Evolutionary conservation across 2,329 filamentous ascomycete species (phyloP), one percentile per base, ranked within the genome.

Genomic region (Truncatella angustata): DNA sequence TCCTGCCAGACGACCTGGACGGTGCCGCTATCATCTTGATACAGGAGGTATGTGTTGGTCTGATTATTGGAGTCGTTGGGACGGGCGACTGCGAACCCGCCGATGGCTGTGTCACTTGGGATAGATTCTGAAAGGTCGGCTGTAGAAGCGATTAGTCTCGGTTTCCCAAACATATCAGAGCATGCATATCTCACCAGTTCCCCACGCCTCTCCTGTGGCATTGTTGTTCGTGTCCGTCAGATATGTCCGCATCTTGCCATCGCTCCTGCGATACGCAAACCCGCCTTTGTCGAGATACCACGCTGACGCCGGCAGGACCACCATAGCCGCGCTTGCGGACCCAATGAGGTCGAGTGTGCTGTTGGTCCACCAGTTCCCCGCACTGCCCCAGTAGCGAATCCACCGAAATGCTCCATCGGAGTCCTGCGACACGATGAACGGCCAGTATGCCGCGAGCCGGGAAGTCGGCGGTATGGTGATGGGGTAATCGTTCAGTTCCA

Each of bases 1-100:
- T 59, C 59, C 47, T 61, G 59, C 57, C 57, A 61, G 7, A 61
- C 48, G 3, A 60, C 50, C 26, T 59, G 54, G 47, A 61, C 54
- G 24, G 9, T 39, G 12, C 51, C 57, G 36, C 53, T 49, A 4
- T 53, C 36, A 18, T 59, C 58, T 30, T 59, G 55, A 36, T 62
- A 59, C 6, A 60, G 51, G 37, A 60, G 54, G 42, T 59, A 60
- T 24, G 58, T 62, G 35, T 60, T 60, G 24, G 60, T 40, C 40
- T 57, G 53, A 34, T 60, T 56, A 3, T 58, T 48, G 26, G 52
- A 52, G 23, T 56, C 52, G 51, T 54, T 55, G 24, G 56, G 53
- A 23, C 58, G 53, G 20, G 57, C 58, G 2, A 60, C 57, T 3
- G 57, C 47, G 48, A 62, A 62, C n/a, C 55, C 57, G 6, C 50